Evolutionary conservation across 176 grass and related monocot species (phyloP).

Genomic region (Musa acuminata): DNA sequence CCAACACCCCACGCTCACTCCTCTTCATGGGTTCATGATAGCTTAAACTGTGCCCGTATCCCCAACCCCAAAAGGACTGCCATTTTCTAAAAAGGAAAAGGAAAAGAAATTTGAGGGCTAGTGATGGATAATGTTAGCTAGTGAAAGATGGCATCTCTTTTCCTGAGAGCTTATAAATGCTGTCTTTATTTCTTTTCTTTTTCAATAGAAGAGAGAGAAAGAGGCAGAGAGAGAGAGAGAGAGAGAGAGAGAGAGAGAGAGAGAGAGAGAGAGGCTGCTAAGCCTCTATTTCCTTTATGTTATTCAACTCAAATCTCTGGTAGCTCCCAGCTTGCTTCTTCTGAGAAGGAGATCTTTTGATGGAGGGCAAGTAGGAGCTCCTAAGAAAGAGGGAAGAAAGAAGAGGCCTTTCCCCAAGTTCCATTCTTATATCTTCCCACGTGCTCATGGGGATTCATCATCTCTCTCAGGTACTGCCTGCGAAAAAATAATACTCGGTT

Average conservation of each 20-base stretch:
- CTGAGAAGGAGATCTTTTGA: conserved; percentile 14
- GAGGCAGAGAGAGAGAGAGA: conserved; percentile 26
- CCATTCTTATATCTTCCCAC: conserved; percentile 23
- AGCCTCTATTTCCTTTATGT: not conserved
- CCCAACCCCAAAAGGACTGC: not conserved
- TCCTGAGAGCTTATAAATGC: conserved; percentile 35
- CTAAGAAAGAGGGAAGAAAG: conserved; percentile 2
- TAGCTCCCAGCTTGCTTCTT: conserved; percentile 16
- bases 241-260: no score
- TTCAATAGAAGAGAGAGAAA: conserved; percentile 46
- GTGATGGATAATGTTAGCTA: conserved; percentile 37
- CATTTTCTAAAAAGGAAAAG: conserved; percentile 19
- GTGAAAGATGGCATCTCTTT: conserved; percentile 36
- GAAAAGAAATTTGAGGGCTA: conserved; percentile 19
- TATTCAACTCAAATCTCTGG: not conserved
- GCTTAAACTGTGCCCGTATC: conserved; percentile 4
- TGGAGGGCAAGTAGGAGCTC: not conserved
- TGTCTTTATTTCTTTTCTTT: conserved; percentile 54
- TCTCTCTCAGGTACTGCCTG: conserved; percentile 11
- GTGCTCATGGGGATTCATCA: conserved; percentile 4
- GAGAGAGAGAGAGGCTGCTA: conserved; percentile 46
- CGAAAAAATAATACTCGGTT: conserved; percentile 46
- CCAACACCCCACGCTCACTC: not conserved
- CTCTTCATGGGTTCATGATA: not conserved
- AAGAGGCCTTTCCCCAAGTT: not conserved